A percentile compares a stretch with the other conserved stretches of the same genome.
Evolutionary conservation across 2,329 filamentous ascomycete species (phyloP).

Genomic region (Fusarium sp.): DNA sequence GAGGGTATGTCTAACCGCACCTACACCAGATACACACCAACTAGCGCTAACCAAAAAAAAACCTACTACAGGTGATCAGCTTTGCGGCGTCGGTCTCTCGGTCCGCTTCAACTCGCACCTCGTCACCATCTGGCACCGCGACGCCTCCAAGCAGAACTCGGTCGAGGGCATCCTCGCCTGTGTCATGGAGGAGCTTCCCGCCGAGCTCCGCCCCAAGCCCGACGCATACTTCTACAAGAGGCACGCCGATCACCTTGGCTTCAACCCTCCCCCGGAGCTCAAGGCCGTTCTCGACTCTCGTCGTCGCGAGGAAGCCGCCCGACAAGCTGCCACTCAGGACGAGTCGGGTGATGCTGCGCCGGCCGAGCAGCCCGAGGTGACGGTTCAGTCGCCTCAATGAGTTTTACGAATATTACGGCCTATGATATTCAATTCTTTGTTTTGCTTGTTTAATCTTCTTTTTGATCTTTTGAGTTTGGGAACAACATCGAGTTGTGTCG

Average conservation of each 20-base stretch:
- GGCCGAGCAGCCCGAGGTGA: slow-evolving; percentile 42
- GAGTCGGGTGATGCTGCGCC: slow-evolving; percentile 30
- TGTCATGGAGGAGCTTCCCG: slow-evolving; percentile 79
- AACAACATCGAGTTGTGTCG: slow-evolving; percentile 23
- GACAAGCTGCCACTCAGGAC: slow-evolving; percentile 31
- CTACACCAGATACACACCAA: background rate
- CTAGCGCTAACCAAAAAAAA: slow-evolving; percentile 20
- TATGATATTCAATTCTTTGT: slow-evolving; percentile 17
- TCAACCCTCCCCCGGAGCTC: slow-evolving; percentile 73
- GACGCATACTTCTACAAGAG: slow-evolving; percentile 88
- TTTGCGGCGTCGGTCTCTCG: slow-evolving; percentile 89
- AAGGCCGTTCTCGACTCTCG: slow-evolving; percentile 69
- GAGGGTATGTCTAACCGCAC: slow-evolving; percentile 61
- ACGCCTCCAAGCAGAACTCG: slow-evolving; percentile 82
- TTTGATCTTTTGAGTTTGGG: slow-evolving; percentile 13
- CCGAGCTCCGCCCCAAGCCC: slow-evolving; percentile 77
- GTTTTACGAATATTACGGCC: slow-evolving; percentile 29
- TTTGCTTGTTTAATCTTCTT: background rate
- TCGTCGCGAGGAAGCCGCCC: slow-evolving; percentile 58
- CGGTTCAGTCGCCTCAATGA: slow-evolving; percentile 45
- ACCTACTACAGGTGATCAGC: slow-evolving; percentile 74
- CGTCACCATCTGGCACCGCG: slow-evolving; percentile 93
- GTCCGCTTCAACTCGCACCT: slow-evolving; percentile 91
- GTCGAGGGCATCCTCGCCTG: slow-evolving; percentile 79
- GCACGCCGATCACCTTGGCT: slow-evolving; percentile 89